Percentiles rank a stretch among this genome's conserved stretches.
Conservation (phyloP, 257 asterid genomes). For the Solanum chaucha region DNA sequence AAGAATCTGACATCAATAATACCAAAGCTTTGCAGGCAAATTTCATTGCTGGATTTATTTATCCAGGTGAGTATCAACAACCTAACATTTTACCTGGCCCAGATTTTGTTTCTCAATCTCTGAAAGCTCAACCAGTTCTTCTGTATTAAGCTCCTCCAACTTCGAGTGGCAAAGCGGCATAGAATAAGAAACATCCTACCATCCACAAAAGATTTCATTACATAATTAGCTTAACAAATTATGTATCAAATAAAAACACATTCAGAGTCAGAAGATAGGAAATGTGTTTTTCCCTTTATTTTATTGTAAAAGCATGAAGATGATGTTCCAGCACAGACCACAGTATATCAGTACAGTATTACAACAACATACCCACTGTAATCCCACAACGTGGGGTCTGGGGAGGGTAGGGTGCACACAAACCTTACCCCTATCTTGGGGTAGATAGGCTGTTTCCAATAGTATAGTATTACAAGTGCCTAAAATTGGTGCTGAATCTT, state of each 20-base stretch:
- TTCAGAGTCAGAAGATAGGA: neutral
- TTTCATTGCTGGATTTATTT: neutral
- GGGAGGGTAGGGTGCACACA: neutral
- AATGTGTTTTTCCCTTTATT: neutral
- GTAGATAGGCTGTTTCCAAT: neutral
- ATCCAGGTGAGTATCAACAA: neutral
- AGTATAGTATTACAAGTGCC: neutral
- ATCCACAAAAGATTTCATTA: neutral
- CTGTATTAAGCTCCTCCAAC: constrained; percentile 69
- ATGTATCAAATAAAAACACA: constrained; percentile 2
- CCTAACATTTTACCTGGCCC: constrained; percentile 46
- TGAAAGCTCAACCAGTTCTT: constrained; percentile 76
- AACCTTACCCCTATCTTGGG: neutral
- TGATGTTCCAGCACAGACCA: neutral
- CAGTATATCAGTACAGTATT: neutral
- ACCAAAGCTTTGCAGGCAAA: neutral
- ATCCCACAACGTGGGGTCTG: neutral
- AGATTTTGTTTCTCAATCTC: constrained; percentile 63
- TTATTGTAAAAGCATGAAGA: neutral
- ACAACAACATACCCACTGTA: neutral
- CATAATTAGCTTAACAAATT: constrained; percentile 8
- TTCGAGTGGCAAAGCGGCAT: constrained; percentile 82
- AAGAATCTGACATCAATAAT: neutral
- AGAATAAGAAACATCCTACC: constrained; percentile 67
- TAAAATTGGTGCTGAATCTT: neutral